phyloP scores from a whole-genome alignment of 352 stramenopile species.

The Phytophthora lateralis region DNA sequence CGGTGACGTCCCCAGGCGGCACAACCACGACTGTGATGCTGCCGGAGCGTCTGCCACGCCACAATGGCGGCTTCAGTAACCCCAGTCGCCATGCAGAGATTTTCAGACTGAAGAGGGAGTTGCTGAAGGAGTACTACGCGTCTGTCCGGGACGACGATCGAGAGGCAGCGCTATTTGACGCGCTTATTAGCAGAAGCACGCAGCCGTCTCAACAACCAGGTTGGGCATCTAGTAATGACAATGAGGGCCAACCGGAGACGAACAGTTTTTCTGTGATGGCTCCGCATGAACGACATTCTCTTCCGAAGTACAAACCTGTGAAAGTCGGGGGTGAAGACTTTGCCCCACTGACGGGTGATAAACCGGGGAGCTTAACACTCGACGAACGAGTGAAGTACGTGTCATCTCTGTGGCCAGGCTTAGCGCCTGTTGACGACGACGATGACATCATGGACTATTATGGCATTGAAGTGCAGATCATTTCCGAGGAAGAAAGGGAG shows the following conservation, averaged over 20 bases:
- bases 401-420: conserved; percentile 65
- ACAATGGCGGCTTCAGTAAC: conserved; percentile 80
- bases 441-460: conserved; percentile 82
- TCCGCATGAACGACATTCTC: conserved; percentile 13
- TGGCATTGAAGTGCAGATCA: conserved; percentile 74
- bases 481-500: conserved; percentile 66
- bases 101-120: conserved; percentile 65
- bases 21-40: conserved; percentile 57
- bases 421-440: conserved; percentile 68
- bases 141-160: conserved; percentile 38
- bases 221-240: conserved; percentile 1
- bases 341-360: conserved; percentile 48
- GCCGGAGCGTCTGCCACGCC: conserved; percentile 47
- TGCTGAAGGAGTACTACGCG: conserved; percentile 65
- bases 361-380: conserved; percentile 45
- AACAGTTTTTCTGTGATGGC: conserved; percentile 13
- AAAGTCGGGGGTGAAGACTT: conserved; percentile 52
- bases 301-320: conserved; percentile 59
- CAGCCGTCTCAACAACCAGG: conserved; percentile 19
- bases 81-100: conserved; percentile 72
- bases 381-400: conserved; percentile 72
- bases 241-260: conserved; percentile 3
- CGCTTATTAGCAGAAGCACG: conserved; percentile 31
- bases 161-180: conserved; percentile 44
- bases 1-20: conserved; percentile 56